Base-by-base conservation (phyloP, 2,329 filamentous ascomycete species). In the Cladosporium sp. region DNA sequence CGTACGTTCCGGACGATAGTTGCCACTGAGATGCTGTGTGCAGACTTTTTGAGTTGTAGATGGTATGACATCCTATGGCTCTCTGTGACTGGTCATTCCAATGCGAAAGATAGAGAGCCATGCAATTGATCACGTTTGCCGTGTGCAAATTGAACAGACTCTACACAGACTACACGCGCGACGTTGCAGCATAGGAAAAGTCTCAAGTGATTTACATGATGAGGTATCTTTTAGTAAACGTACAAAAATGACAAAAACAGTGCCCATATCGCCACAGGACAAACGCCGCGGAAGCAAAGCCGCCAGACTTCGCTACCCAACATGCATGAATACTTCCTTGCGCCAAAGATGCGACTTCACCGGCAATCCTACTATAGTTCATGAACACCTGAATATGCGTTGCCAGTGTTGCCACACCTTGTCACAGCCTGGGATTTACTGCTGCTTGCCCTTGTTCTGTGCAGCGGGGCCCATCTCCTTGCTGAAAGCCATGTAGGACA, bases 401-500 rank as follows among this genome's bases (percentile, higher is more conserved):
- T 3, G 9, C 30, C 30, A 12, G 30, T 34, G 9, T 12, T 34
- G 30, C 11, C 11, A 12, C 30, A 34, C 30, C 30, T 34, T 12
- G 9, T 8, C 11, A 34, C 30, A 12, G 11, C 11, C 30, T 12
- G 30, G 30, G 3, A 15, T 47, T 37, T 47, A 82, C 75, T 87
- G 82, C 79, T 91, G 75, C 72, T 85, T 96, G 84, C 55, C 55
- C 54, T 60, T 60, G 45, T 92, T 96, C 76, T 95, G 90, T 34
- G 88, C 88, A 38, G 86, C 81, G n/a, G 91, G 90, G 0, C 92
- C 90, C 81, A 91, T 96, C 67, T 97, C 93, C 80, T 96, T 97
- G 72, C 95, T 93, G 72, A 97, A 99, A 1, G 94, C 92, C 63
- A 89, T 91, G 73, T 97, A 97, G 1, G 90, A 89, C 30, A 97